Percentiles rank a stretch among this genome's conserved stretches.
phyloP scores from a whole-genome alignment of 129 eudicot genomes.

The carrot (Daucus carota) region DH1_v3.0 NC_030385.2:13007501-13008000 shows the following conservation, averaged over 20 bases:
- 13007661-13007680: constrained; percentile 21
- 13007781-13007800: constrained; percentile 37
- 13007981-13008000: neutral
- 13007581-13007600: constrained; percentile 58
- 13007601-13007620: constrained; percentile 70
- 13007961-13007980: neutral
- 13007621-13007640: constrained; percentile 51
- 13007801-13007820: constrained; percentile 32
- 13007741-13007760: constrained; percentile 60
- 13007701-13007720: constrained; percentile 53
- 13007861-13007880: neutral
- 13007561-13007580: constrained; percentile 31
- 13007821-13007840: constrained; percentile 23
- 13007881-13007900: neutral
- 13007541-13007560: constrained; percentile 38
- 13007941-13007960: neutral
- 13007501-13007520: constrained; percentile 51
- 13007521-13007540: constrained; percentile 51
- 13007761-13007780: constrained; percentile 68
- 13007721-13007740: constrained; percentile 48
- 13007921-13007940: neutral
- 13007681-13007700: constrained; percentile 25
- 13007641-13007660: constrained; percentile 56
- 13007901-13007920: neutral
- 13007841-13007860: neutral